These are phyloP conservation scores for Crepidotus variabilis DNA, from an alignment of 768 basidiomycete genomes.

Conservation along the genomic window DNA sequence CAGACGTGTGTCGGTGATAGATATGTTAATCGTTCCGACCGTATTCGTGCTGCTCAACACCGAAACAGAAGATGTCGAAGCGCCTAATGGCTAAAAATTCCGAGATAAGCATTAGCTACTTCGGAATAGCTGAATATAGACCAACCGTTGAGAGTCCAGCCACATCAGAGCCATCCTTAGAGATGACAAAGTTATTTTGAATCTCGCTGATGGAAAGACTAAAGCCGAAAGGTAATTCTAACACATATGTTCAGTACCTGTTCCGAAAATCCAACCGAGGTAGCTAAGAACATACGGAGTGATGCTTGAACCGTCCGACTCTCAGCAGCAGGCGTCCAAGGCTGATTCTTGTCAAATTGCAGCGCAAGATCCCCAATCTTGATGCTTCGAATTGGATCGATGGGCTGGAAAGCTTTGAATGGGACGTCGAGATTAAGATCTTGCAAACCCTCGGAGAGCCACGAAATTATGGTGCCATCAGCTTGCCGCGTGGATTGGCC, in stretches of 20 bases:
- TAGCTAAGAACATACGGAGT: conserved; percentile 41
- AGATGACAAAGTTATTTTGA: conserved; percentile 61
- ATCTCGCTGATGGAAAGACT: conserved; percentile 54
- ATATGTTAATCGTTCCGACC: conserved; percentile 60
- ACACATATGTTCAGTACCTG: background rate
- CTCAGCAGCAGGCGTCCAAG: conserved; percentile 56
- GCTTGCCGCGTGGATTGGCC: conserved; percentile 56
- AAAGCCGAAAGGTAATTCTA: conserved; percentile 74
- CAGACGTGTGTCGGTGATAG: conserved; percentile 51
- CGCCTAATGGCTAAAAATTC: conserved; percentile 48
- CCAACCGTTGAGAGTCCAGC: conserved; percentile 58
- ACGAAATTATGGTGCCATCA: conserved; percentile 55
- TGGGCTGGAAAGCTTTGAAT: conserved; percentile 45
- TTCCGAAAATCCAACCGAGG: no score
- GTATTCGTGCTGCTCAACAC: conserved; percentile 54
- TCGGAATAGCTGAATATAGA: background rate
- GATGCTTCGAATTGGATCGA: conserved; percentile 65
- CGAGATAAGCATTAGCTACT: background rate
- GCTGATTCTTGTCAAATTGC: conserved; percentile 44
- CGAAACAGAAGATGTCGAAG: conserved; percentile 56
- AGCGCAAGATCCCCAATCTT: conserved; percentile 58
- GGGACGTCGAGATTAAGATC: conserved; percentile 59
- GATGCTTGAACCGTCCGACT: conserved; percentile 58
- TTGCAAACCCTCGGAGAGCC: conserved; percentile 62
- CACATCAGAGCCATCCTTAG: conserved; percentile 45